These are phyloP conservation scores for Odontarrhena argentea DNA, from an alignment of 345 rosid genomes.

Conservation along the genomic window DNA sequence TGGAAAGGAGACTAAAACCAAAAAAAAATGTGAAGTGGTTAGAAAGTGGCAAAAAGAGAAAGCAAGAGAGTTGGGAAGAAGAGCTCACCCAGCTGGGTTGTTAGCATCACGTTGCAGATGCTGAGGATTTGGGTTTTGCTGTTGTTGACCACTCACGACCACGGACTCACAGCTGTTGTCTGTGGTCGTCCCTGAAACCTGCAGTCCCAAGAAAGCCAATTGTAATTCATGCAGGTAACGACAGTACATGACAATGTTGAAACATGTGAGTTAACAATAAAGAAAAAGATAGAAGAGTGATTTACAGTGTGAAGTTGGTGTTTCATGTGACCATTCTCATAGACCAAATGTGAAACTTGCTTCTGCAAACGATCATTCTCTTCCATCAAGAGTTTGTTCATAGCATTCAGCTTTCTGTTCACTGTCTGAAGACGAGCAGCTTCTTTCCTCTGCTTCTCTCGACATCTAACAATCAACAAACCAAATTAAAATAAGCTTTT, in stretches of 20 bases:
- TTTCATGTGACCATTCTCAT: slow-evolving; percentile 87
- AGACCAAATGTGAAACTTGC: slow-evolving; percentile 95
- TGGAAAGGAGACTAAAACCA: slow-evolving; percentile 67
- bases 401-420: slow-evolving; percentile 82
- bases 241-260: too few relatives aligned
- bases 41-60: neutral
- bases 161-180: slow-evolving; percentile 99
- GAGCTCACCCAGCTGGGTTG: slow-evolving; percentile 93
- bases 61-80: neutral
- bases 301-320: slow-evolving; percentile 57
- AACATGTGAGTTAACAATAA: neutral
- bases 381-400: slow-evolving; percentile 98
- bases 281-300: neutral
- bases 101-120: slow-evolving; percentile 92
- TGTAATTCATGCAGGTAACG: neutral
- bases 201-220: slow-evolving; percentile 2
- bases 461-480: slow-evolving; percentile 55
- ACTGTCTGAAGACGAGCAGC: slow-evolving; percentile 88
- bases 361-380: slow-evolving; percentile 97
- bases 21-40: neutral
- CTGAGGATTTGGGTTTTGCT: slow-evolving; percentile 94
- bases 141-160: slow-evolving; percentile 98
- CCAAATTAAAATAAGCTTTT: too few relatives aligned
- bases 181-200: slow-evolving; percentile 95
- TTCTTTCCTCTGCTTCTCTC: slow-evolving; percentile 98